A percentile compares a stretch with the other conserved stretches of the same genome.
phyloP scores from a whole-genome alignment of 2,329 filamentous ascomycete genomes.

The Aspergillus quadricinctus region DNA sequence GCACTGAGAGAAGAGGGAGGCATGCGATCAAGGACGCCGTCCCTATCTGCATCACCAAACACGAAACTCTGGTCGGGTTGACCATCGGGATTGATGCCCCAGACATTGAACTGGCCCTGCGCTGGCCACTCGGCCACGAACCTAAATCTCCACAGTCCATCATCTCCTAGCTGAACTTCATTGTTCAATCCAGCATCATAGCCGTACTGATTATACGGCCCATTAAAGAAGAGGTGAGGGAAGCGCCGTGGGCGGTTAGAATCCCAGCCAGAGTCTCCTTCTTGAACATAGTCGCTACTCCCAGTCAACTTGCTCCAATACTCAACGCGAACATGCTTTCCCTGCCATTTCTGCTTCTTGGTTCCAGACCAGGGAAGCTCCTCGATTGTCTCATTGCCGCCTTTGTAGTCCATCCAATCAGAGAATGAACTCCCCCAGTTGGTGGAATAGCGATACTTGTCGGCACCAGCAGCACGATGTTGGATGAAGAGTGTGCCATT shows the following conservation, averaged over 20 bases:
- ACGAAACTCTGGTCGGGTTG: constrained; percentile 57
- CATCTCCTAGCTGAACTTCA: constrained; percentile 46
- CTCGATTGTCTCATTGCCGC: constrained; percentile 47
- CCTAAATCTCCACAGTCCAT: constrained; percentile 54
- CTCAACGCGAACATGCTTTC: constrained; percentile 59
- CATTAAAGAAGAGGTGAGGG: constrained; percentile 61
- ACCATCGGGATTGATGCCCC: constrained; percentile 63
- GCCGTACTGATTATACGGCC: constrained; percentile 60
- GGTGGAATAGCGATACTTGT: constrained; percentile 59
- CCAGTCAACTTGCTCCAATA: constrained; percentile 59
- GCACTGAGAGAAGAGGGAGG: constrained; percentile 55
- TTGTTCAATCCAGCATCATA: constrained; percentile 58
- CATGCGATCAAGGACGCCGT: constrained; percentile 58
- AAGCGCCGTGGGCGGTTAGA: constrained; percentile 47
- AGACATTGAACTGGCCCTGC: constrained; percentile 59
- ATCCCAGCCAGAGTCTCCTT: constrained; percentile 50
- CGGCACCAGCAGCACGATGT: constrained; percentile 59
- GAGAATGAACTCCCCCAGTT: constrained; percentile 60
- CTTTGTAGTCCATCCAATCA: constrained; percentile 54
- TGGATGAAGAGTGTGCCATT: constrained; percentile 47
- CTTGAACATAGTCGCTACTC: constrained; percentile 57
- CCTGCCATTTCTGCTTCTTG: constrained; percentile 54
- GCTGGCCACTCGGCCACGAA: constrained; percentile 63
- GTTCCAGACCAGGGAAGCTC: constrained; percentile 56
- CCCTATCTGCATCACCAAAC: constrained; percentile 58